These are phyloP conservation scores for Gossypium rotundifolium DNA, from an alignment of 345 rosid species.

Conservation along the genomic window DNA sequence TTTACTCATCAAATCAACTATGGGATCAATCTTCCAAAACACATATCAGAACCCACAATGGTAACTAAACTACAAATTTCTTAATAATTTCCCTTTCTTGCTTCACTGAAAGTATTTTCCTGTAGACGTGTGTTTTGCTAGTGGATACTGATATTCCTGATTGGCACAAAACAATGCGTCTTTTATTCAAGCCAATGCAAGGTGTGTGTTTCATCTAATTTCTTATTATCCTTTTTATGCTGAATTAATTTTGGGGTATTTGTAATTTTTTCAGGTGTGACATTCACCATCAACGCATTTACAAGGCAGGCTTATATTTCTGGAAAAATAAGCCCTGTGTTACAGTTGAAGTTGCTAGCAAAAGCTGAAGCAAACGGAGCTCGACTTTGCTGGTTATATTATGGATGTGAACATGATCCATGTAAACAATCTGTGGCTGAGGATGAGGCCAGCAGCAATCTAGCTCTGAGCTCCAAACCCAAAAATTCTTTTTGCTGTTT, in stretches of 20 bases:
- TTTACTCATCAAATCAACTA: background rate
- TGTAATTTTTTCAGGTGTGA: background rate
- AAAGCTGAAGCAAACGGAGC: constrained; percentile 3
- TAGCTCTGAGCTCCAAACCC: background rate
- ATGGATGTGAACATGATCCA: background rate
- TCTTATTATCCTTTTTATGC: no score
- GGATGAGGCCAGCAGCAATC: background rate
- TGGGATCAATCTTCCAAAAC: background rate
- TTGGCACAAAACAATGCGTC: constrained; percentile 1
- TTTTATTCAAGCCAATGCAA: background rate
- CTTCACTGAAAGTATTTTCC: background rate
- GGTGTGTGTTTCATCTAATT: background rate
- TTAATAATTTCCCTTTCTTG: no score
- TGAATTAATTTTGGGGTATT: no score
- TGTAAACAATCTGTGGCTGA: background rate
- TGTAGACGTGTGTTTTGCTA: constrained; percentile 4
- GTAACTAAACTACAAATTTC: background rate
- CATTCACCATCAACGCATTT: background rate
- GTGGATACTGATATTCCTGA: constrained; percentile 9
- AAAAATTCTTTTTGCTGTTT: background rate
- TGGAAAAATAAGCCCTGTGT: background rate
- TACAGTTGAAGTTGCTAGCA: background rate
- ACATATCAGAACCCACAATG: background rate
- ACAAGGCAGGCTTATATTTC: background rate
- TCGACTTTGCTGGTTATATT: background rate